Evolutionary conservation across 768 basidiomycete species (phyloP), one percentile per base, ranked within the genome.

Genomic region (Serendipita indica): DNA sequence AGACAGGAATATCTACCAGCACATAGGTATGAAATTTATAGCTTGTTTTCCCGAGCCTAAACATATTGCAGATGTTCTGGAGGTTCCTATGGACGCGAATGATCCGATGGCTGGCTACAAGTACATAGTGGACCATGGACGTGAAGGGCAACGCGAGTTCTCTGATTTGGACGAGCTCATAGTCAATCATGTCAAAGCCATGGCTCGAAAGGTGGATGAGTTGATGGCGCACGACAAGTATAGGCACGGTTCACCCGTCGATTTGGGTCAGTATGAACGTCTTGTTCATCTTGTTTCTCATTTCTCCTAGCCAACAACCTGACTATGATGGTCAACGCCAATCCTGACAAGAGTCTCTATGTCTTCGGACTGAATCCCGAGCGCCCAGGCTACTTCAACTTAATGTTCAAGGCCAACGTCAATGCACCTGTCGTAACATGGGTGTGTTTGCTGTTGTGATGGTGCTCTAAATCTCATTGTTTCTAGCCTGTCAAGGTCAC

Each of bases 91-190:
- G 12, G 84, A 89, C 63, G 81, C 80, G 27, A 82, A 78, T 39
- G 82, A 82, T 28, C 83, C 84, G 66, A 77, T 73, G 16, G 70
- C 80, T 27, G 81, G 79, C 3, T 76, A 77, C 3, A 78, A 82
- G 59, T 77, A 89, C 57, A 74, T 83, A 60, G 82, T 91, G 25
- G 89, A 91, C 25, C 45, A 16, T 27, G 45, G 45, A 13, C 45
- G 25, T 27, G 63, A 61, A 61, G 7, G 73, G 74, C 37, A 81
- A 79, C 60, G 93, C 67, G 79, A 76, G 35, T 98, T 93, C 69
- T 81, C 85, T 37, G 96, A 98, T 75, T 76, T 99, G 59, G 96
- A 99, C 69, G 94, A 99, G 68, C 69, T 99, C 64, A 90, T 98
- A 63, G 91, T 97, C 69, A 92, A 92, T 66, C 92, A 99, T 69